phyloP scores from a whole-genome alignment of 306 rosid genomes.

The Vachellia pachyceras region DNA sequence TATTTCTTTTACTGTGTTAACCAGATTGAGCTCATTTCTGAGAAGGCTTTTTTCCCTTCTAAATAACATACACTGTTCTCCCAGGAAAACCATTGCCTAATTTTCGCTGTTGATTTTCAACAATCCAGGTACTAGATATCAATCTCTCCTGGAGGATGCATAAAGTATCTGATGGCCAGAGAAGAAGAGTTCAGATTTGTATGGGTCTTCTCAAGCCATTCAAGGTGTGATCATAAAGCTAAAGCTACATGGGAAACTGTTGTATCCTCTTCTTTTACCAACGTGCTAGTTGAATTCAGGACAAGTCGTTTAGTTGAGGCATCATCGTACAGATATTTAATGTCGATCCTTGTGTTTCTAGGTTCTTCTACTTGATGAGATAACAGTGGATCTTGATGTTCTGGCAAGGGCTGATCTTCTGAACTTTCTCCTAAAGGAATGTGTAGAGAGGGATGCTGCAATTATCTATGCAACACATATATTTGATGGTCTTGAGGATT shows the following conservation, averaged over 20 bases:
- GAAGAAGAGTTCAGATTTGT: slow-evolving; percentile 94
- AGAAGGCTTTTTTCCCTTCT: background rate
- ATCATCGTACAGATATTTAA: background rate
- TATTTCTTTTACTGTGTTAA: background rate
- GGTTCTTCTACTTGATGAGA: slow-evolving; percentile 99
- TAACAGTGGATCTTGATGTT: slow-evolving; percentile 97
- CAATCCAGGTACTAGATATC: slow-evolving; percentile 68
- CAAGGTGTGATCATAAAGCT: slow-evolving; percentile 55
- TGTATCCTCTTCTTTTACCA: slow-evolving; percentile 8
- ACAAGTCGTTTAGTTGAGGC: background rate
- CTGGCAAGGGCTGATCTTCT: slow-evolving; percentile 95
- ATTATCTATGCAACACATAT: slow-evolving; percentile 94
- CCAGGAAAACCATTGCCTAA: slow-evolving; percentile 19
- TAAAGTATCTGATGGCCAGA: slow-evolving; percentile 94
- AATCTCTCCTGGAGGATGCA: slow-evolving; percentile 95
- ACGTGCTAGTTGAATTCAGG: slow-evolving; percentile 1
- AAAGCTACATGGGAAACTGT: slow-evolving; percentile 9
- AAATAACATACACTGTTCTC: background rate
- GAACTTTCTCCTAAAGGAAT: slow-evolving; percentile 79
- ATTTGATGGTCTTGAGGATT: slow-evolving; percentile 91
- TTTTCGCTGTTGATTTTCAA: slow-evolving; percentile 31
- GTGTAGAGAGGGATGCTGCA: slow-evolving; percentile 87
- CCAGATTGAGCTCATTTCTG: background rate
- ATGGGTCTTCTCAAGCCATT: slow-evolving; percentile 94
- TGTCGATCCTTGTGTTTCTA: slow-evolving; percentile 43